Evolutionary conservation across 306 rosid genomes (phyloP), one percentile per base, ranked within the genome.

Genomic region (Ziziphus jujuba): DNA sequence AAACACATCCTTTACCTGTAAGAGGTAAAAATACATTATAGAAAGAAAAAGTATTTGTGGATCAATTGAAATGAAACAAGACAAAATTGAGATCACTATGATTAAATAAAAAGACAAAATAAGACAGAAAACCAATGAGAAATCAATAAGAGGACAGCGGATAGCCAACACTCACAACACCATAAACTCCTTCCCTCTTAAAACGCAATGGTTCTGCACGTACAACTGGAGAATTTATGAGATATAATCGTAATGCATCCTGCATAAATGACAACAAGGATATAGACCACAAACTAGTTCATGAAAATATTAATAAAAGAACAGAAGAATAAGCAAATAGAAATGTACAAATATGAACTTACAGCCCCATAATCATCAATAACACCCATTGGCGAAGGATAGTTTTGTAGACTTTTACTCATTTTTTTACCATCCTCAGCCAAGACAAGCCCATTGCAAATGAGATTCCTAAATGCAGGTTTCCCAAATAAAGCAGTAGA

Each of bases 341-440:
- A 16, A 61, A 72, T 10, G 51, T 22, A 33, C 25, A 31, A 36
- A n/a, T 66, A 59, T 57, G 71, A 78, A 72, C 89, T 75, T 81
- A 90, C 98, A 49, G 97, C 96, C 25, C 97, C 97, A 75, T 88
- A 86, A 63, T 84, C 88, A 90, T 90, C 59, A 62, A 90, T 85
- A 72, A 93, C 91, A 7, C 80, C 97, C 87, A 84, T 77, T 61
- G 99, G 99, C 31, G 96, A 80, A 70, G 99, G 96, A 74, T 93
- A 90, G 68, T 93, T 93, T 79, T 84, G 88, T 81, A 90, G 74
- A 77, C 97, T 90, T 88, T 93, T 93, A 71, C 99, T 93, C 97
- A 90, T 93, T 82, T 93, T 93, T 57, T 86, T 93, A 51, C 99
- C 97, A 86, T 93, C 97, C 79, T 90, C 96, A 1, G 99, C 97